Evolutionary conservation across 2,329 filamentous ascomycete genomes (phyloP), one percentile per base, ranked within the genome.

Genomic region (Colletotrichum euphorbiae): DNA sequence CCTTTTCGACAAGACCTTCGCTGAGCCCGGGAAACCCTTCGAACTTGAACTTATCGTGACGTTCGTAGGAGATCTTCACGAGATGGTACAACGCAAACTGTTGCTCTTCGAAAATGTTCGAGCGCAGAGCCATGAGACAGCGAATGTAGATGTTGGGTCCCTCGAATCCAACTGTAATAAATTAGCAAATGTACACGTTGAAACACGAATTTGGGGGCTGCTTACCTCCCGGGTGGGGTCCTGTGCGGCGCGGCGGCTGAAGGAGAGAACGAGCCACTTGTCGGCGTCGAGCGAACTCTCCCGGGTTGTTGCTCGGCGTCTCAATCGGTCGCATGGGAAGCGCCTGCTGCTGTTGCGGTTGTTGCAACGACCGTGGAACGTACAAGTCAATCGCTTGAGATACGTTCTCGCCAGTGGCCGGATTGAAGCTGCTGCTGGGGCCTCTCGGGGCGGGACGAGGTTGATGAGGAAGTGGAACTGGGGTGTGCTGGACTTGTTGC

Each of bases 21-120:
- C 93, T 93, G 31, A 99, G 85, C 9, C 93, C 91, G 1, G 93
- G 91, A 73, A 98, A 98, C 5, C 93, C 92, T 73, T 97, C 94
- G 72, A 98, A 98, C 69, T 93, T 92, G 80, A 97, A 98, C 79
- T 97, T 97, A 77, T 98, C 96, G 51, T 95, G 95, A 48, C 94
- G 89, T 78, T 98, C 94, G 75, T 91, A 96, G 0, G 94, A 98
- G 31, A 98, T 98, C 77, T 97, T 97, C 68, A 98, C 94, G 4
- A 98, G 82, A 74, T 98, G 95, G 74, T 97, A 93, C 11, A 98
- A 83, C 0, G 94, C 95, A 79, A 97, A 98, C n/a, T 93, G 90
- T 74, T 98, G 92, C 76, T 99, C 95, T 12, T 90, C 87, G 3
- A 87, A 87, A 28, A 97, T 88, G 2, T 89, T 89, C 13, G 93